Evolutionary conservation across 805 yeast species (phyloP), one percentile per base, ranked within the genome.

Genomic region (Yamadazyma endophytica): DNA sequence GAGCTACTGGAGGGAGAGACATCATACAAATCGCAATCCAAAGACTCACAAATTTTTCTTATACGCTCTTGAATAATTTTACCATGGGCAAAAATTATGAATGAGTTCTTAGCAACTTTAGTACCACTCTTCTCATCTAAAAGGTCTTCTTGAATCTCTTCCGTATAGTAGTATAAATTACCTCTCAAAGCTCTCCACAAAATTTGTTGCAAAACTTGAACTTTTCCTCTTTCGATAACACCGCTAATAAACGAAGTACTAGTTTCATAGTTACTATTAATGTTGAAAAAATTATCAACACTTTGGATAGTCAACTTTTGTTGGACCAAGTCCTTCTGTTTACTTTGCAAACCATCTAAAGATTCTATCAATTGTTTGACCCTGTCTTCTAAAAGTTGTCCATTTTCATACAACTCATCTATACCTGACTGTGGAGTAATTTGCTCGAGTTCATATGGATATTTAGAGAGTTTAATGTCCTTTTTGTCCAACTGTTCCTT

Each of bases 181-280:
- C 98, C 98, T 56, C 98, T 78, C 41, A 90, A 71, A 13, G 87
- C 78, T 61, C 99, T 75, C 95, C 96, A 92, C 28, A 88, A 62
- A 35, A 92, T 86, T 47, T 79, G 83, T 52, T 88, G 88, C 40
- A 92, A 65, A 2, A 81, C 68, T 11, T 71, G 75, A 17, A 87
- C 69, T 49, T 82, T 83, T 8, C 68, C 75, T 47, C 92, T 73
- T 26, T 78, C 71, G 27, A 92, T 79, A 9, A 90, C 89, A 31
- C 97, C 98, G 6, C 92, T 76, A 29, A 84, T 75, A 42, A 80
- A 77, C 1, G 37, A 38, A 23, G 22, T 29, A 14, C 31, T 24
- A 7, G 31, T 7, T 29, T 36, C 40, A 21, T 32, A 56, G 23
- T 59, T 59, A 29, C 56, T 52, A 38, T 63, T 49, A 48, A 54